phyloP scores from a whole-genome alignment of 2,329 filamentous ascomycete species.

The Xylaria sp. region DNA sequence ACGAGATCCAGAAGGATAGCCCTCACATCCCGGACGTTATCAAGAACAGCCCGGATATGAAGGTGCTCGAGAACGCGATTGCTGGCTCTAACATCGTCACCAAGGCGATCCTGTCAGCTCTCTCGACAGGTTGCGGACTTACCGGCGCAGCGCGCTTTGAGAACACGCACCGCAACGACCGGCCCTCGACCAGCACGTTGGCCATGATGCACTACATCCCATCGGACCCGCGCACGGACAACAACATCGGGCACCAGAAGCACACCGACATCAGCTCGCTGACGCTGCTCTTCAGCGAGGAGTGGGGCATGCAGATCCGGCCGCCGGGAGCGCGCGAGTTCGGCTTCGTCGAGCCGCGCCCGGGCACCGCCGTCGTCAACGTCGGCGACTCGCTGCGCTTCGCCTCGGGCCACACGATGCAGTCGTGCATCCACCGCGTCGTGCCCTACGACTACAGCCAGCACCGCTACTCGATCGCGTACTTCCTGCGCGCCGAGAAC shows the following conservation, averaged over 20 bases:
- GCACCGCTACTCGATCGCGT: conserved; percentile 64
- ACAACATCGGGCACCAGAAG: conserved; percentile 59
- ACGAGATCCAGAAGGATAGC: conserved; percentile 55
- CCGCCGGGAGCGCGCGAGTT: conserved; percentile 56
- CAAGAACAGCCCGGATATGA: conserved; percentile 55
- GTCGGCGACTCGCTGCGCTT: conserved; percentile 65
- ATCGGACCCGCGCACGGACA: conserved; percentile 47
- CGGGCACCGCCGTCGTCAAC: conserved; percentile 60
- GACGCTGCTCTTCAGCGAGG: conserved; percentile 60
- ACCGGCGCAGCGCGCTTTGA: conserved; percentile 54
- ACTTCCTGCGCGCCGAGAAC: conserved; percentile 63
- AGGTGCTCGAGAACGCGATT: conserved; percentile 55
- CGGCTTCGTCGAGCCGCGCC: conserved; percentile 58
- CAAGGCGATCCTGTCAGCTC: conserved; percentile 56
- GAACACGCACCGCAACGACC: conserved; percentile 57
- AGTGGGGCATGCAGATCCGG: conserved; percentile 63
- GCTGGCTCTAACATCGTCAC: conserved; percentile 56
- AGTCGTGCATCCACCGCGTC: conserved; percentile 63
- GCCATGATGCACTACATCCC: conserved; percentile 62
- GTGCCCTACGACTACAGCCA: conserved; percentile 57
- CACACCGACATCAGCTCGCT: conserved; percentile 63
- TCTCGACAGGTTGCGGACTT: conserved; percentile 54
- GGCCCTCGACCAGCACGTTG: conserved; percentile 55
- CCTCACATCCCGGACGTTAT: conserved; percentile 53
- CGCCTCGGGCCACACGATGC: conserved; percentile 57